A percentile compares a stretch with the other conserved stretches of the same genome.
Evolutionary conservation across 2,329 filamentous ascomycete species (phyloP).

Genomic region (Clarireedia paspali): DNA sequence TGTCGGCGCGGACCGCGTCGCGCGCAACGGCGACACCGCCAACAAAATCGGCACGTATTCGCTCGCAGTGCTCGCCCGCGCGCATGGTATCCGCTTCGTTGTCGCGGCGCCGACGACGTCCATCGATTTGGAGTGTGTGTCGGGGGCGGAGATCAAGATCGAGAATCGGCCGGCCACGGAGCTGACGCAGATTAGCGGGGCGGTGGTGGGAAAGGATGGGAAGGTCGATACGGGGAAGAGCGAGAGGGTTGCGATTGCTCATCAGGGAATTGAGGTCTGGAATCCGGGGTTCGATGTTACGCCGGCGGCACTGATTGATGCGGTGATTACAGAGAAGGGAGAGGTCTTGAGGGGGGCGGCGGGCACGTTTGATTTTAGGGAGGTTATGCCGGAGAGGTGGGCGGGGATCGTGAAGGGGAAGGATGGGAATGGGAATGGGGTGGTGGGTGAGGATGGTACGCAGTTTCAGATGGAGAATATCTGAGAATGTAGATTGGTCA

Average conservation of each 20-base stretch:
- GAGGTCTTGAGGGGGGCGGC: constrained; percentile 69
- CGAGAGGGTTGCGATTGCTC: constrained; percentile 72
- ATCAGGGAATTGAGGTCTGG: constrained; percentile 76
- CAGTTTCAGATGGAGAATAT: constrained; percentile 12
- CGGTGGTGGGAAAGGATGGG: constrained; percentile 56
- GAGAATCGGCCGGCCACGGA: constrained; percentile 79
- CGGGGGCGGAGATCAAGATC: constrained; percentile 76
- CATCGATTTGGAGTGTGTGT: constrained; percentile 75
- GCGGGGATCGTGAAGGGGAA: constrained; percentile 15
- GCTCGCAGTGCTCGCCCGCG: constrained; percentile 78
- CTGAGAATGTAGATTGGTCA: neutral
- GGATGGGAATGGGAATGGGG: neutral
- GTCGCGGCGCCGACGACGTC: constrained; percentile 93
- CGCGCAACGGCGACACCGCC: constrained; percentile 92
- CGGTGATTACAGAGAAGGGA: constrained; percentile 86
- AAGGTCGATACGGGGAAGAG: constrained; percentile 54
- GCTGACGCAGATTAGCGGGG: constrained; percentile 77
- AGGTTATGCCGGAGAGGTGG: constrained; percentile 51
- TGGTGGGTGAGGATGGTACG: constrained; percentile 5
- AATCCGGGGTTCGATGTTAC: constrained; percentile 97
- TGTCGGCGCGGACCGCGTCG: constrained; percentile 90
- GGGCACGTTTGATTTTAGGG: constrained; percentile 59
- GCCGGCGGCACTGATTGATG: constrained; percentile 80
- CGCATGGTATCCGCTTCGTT: constrained; percentile 88
- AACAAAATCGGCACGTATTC: constrained; percentile 98